These are phyloP conservation scores for Plasmopara viticola DNA, from an alignment of 352 stramenopile genomes.

Conservation along the genomic window DNA sequence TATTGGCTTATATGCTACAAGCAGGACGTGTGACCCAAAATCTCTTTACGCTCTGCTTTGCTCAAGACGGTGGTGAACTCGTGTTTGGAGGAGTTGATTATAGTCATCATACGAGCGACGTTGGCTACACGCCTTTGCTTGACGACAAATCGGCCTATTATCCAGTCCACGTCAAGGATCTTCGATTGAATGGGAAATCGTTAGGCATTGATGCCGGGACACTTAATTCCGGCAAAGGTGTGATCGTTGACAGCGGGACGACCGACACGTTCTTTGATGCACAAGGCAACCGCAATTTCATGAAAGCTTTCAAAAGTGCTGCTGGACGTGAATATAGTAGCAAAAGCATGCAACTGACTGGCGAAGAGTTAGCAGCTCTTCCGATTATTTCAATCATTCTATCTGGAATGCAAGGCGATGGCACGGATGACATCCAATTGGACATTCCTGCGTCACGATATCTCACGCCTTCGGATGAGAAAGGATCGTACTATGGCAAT, in stretches of 20 bases:
- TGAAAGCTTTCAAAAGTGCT: conserved; percentile 38
- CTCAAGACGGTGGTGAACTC: conserved; percentile 50
- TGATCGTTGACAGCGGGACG: conserved; percentile 84
- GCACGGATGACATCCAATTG: conserved; percentile 51
- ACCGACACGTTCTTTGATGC: conserved; percentile 79
- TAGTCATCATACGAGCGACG: conserved; percentile 51
- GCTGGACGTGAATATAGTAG: conserved; percentile 54
- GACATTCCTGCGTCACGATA: conserved; percentile 63
- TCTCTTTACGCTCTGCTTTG: conserved; percentile 83
- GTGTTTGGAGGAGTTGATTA: conserved; percentile 79
- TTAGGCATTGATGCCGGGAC: conserved; percentile 32
- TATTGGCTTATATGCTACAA: conserved; percentile 67
- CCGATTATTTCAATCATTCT: conserved; percentile 68
- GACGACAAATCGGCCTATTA: conserved; percentile 54
- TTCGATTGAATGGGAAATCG: conserved; percentile 49
- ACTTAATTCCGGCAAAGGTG: conserved; percentile 66
- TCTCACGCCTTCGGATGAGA: conserved; percentile 42
- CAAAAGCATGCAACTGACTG: conserved; percentile 41
- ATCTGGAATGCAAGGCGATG: conserved; percentile 35
- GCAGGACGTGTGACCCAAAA: conserved; percentile 48
- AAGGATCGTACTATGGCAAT: conserved; percentile 55
- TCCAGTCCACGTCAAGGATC: conserved; percentile 75
- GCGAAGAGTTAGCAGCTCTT: conserved; percentile 33
- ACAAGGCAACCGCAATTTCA: conserved; percentile 44
- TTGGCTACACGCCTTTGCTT: conserved; percentile 64